A percentile compares a stretch with the other conserved stretches of the same genome.
These are phyloP conservation scores for Amanita polypyramis DNA, from an alignment of 768 basidiomycete genomes.

Conservation along the genomic window DNA sequence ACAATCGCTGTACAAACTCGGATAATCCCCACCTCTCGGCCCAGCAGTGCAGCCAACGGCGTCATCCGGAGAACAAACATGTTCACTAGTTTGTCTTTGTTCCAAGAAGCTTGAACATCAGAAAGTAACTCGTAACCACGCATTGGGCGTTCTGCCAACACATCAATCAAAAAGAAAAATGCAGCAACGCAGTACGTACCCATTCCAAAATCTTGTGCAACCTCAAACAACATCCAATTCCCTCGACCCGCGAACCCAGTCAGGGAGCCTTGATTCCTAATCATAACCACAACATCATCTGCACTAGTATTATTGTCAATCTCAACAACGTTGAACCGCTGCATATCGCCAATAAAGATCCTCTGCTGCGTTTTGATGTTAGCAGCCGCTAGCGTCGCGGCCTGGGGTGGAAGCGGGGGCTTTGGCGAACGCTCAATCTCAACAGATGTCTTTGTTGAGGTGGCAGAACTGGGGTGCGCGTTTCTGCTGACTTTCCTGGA, in stretches of 20 bases:
- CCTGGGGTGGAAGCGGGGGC: constrained; percentile 13
- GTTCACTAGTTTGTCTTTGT: constrained; percentile 72
- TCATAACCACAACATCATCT: constrained; percentile 56
- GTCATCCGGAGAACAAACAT: constrained; percentile 73
- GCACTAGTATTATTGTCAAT: constrained; percentile 59
- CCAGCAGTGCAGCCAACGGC: constrained; percentile 47
- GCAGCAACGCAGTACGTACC: constrained; percentile 40
- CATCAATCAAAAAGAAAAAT: constrained; percentile 7
- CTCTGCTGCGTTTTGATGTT: constrained; percentile 44
- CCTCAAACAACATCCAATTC: constrained; percentile 85
- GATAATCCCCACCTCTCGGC: constrained; percentile 42
- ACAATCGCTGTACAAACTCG: constrained; percentile 5
- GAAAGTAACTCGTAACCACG: constrained; percentile 77
- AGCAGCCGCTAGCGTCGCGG: constrained; percentile 14
- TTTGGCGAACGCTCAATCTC: constrained; percentile 15
- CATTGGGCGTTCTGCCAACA: constrained; percentile 69
- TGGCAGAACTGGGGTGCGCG: background rate
- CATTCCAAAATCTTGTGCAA: constrained; percentile 88
- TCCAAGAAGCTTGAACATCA: constrained; percentile 81
- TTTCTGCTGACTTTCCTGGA: constrained; percentile 1
- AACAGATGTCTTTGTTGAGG: constrained; percentile 11
- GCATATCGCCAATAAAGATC: constrained; percentile 69
- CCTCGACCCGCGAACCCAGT: constrained; percentile 44
- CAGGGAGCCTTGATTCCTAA: constrained; percentile 59
- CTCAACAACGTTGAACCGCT: constrained; percentile 67